These are phyloP conservation scores for Mucor saturninus DNA, from an alignment of 371 early-diverging fungal genomes.

Conservation along the genomic window DNA sequence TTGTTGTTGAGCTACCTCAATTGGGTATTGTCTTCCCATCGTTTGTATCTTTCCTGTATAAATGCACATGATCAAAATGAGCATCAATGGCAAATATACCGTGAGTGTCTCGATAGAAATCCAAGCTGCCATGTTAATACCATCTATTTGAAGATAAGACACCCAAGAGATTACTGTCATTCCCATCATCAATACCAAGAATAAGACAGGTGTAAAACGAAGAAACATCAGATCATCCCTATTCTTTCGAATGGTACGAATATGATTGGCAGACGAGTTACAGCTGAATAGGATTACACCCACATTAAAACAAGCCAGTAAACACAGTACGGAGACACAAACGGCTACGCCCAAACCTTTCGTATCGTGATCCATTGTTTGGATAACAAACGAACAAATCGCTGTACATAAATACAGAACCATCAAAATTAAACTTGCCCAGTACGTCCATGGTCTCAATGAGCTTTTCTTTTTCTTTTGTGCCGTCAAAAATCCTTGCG, in stretches of 20 bases:
- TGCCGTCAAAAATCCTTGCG: background rate
- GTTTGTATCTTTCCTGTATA: slow-evolving; percentile 25
- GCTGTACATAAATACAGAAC: slow-evolving; percentile 12
- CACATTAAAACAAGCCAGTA: slow-evolving; percentile 7
- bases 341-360: slow-evolving; percentile 13
- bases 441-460: slow-evolving; percentile 26
- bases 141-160: slow-evolving; percentile 5
- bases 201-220: slow-evolving; percentile 26
- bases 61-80: slow-evolving; percentile 27
- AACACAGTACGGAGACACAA: slow-evolving; percentile 16
- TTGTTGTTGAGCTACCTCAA: slow-evolving; percentile 14
- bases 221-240: slow-evolving; percentile 28
- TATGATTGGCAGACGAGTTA: slow-evolving; percentile 11
- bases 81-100: slow-evolving; percentile 22
- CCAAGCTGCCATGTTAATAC: slow-evolving; percentile 11
- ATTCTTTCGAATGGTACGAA: slow-evolving; percentile 27
- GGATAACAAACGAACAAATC: slow-evolving; percentile 10
- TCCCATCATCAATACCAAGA: slow-evolving; percentile 26
- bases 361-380: background rate
- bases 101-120: slow-evolving; percentile 22
- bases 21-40: slow-evolving; percentile 29
- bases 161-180: slow-evolving; percentile 33
- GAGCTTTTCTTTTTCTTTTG: slow-evolving; percentile 9
- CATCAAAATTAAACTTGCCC: slow-evolving; percentile 15
- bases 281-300: slow-evolving; percentile 15